A percentile compares a stretch with the other conserved stretches of the same genome.
Conservation (phyloP, 2,329 filamentous ascomycete genomes). For the Apiospora rasikravindrae region DNA sequence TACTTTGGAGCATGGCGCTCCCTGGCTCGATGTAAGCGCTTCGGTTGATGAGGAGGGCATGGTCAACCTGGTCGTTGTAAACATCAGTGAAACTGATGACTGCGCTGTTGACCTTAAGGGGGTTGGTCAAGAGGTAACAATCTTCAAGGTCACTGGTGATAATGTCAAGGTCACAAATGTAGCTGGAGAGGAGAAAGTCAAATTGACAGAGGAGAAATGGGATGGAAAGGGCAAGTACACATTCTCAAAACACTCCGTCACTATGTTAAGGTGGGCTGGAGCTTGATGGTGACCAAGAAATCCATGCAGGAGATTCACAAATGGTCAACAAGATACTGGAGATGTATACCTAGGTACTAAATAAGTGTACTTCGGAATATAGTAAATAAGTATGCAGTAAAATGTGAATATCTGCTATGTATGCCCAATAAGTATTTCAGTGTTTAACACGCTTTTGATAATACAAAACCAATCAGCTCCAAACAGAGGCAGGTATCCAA, state of each 20-base stretch:
- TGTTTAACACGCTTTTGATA: slow-evolving; percentile 16
- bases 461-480: slow-evolving; percentile 12
- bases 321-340: neutral
- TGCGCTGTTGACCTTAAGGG: slow-evolving; percentile 67
- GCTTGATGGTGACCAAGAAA: slow-evolving; percentile 17
- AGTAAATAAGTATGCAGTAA: neutral
- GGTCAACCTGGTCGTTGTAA: slow-evolving; percentile 74
- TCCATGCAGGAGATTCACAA: neutral
- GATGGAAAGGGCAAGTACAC: slow-evolving; percentile 64
- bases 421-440: slow-evolving; percentile 1
- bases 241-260: slow-evolving; percentile 75
- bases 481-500: neutral
- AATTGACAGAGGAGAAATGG: slow-evolving; percentile 66
- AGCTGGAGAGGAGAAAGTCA: slow-evolving; percentile 65
- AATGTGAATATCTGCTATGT: slow-evolving; percentile 1
- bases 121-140: slow-evolving; percentile 56
- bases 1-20: slow-evolving; percentile 66
- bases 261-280: slow-evolving; percentile 60
- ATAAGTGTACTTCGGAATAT: neutral
- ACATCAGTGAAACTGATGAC: slow-evolving; percentile 66
- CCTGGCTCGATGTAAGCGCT: slow-evolving; percentile 73
- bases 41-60: slow-evolving; percentile 61
- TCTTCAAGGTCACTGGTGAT: slow-evolving; percentile 67
- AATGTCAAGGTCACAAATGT: slow-evolving; percentile 66
- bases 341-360: neutral